Evolutionary conservation across 306 rosid species (phyloP).

Genomic region (Begonia peltatifolia): DNA sequence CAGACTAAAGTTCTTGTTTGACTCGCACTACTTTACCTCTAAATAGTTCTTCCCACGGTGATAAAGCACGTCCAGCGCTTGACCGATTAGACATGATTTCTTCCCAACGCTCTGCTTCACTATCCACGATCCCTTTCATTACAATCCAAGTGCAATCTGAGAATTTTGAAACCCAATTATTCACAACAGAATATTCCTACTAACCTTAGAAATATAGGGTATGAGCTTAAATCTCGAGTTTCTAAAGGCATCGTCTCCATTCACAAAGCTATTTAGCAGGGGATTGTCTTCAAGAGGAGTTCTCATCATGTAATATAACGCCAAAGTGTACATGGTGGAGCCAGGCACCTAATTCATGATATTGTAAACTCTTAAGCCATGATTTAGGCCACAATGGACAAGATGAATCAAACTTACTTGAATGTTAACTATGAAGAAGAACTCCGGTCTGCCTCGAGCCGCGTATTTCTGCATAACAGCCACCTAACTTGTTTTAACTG

Average conservation of each 20-base stretch:
- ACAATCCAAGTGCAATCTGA: conserved; percentile 7
- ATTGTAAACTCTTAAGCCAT: too few species aligned
- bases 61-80: conserved; percentile 49
- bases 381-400: conserved; percentile 1
- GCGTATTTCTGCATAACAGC: conserved; percentile 43
- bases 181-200: conserved; percentile 2
- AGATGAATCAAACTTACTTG: conserved; percentile 37
- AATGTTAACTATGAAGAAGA: conserved; percentile 66
- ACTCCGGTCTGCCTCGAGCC: conserved; percentile 53
- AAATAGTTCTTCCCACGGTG: conserved; percentile 67
- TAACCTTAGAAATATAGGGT: conserved; percentile 84
- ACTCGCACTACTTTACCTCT: conserved; percentile 31
- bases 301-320: conserved; percentile 60
- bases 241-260: conserved; percentile 78
- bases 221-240: conserved; percentile 85
- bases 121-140: conserved; percentile 84
- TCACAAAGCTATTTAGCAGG: conserved; percentile 45
- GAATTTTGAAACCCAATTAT: not conserved
- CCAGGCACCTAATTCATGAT: conserved; percentile 51
- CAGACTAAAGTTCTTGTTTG: too few species aligned
- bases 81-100: conserved; percentile 78
- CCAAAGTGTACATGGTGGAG: conserved; percentile 38
- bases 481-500: conserved; percentile 1
- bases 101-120: conserved; percentile 93
- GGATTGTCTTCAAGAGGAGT: conserved; percentile 67